Evolutionary conservation across 148 eudicot genomes (phyloP), one percentile per base, ranked within the genome.

Genomic region (Tetragonia tetragonoides): DNA sequence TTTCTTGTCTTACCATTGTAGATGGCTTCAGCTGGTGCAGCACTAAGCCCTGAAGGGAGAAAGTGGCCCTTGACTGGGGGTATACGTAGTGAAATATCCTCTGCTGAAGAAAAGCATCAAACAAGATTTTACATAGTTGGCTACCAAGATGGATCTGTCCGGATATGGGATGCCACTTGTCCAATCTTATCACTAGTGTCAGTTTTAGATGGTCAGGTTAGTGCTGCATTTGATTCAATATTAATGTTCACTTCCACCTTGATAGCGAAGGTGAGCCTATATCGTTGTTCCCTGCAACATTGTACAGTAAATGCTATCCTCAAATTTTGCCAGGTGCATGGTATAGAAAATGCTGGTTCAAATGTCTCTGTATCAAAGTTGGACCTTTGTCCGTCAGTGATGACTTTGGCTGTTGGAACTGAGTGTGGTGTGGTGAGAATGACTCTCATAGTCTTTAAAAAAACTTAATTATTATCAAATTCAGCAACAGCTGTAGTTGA

Each of bases 391-490:
- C 77, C 83, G 75, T 77, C 72, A 46, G 81, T 81, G 7, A 76
- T 87, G 81, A 77, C 79, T 83, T 89, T 92, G 84, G 97, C 94
- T 73, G 90, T 90, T 75, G 97, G 94, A 54, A 85, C 87, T 71
- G 82, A 84, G 83, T 78, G 83, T 85, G 97, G 97, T 63, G 80
- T 76, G 90, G 97, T 92, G 62, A 84, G 91, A 82, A 68, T 75
- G 54, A 68, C 70, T 40, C 18, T 28, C 6, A 2, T 21, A 4
- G 46, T 60, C 28, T 74, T 61, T 24, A 42, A 44, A 16, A 16
- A 28, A 20, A 41, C 42, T 47, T 42, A 16, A 24, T 61, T 24
- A 42, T 39, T 6, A 61, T 41, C 71, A 74, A 17, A 28, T 54
- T 56, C 67, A 56, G n/a, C 18, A 38, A 21, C 53, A 60, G 18